A percentile compares a stretch with the other conserved stretches of the same genome.
Conservation (phyloP, 179 eudicot genomes). For the Amaranthus tricolor region DNA sequence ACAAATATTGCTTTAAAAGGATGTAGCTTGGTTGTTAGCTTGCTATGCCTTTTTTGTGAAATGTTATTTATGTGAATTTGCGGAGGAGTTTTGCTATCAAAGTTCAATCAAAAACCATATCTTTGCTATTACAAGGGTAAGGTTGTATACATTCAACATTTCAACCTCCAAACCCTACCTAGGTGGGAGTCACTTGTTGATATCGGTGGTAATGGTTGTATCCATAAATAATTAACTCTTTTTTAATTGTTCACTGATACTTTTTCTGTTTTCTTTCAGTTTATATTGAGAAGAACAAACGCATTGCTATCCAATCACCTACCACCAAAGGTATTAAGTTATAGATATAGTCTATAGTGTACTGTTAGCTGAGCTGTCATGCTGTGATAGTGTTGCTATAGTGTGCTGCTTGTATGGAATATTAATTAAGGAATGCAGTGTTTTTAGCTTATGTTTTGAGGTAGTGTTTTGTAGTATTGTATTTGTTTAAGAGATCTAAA, state of each 20-base stretch:
- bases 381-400: not conserved
- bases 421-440: not conserved
- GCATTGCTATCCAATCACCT: conserved; percentile 92
- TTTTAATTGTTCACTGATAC: conserved; percentile 18
- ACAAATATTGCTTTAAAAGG: not conserved
- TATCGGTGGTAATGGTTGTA: too few relatives aligned
- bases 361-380: not conserved
- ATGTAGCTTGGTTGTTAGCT: not conserved
- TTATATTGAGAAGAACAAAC: conserved; percentile 95
- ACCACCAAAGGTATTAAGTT: conserved; percentile 84
- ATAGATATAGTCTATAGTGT: not conserved
- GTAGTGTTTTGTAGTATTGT: not conserved
- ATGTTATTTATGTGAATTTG: too few relatives aligned
- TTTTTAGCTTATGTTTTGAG: conserved; percentile 1
- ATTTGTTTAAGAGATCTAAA: not conserved
- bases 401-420: not conserved
- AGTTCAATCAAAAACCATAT: too few relatives aligned
- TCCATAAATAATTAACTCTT: not conserved
- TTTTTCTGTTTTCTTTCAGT: conserved; percentile 45
- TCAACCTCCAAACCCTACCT: too few relatives aligned
- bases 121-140: too few relatives aligned
- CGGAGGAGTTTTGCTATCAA: too few relatives aligned
- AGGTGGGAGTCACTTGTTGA: too few relatives aligned
- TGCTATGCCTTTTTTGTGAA: not conserved
- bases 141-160: too few relatives aligned